Percentiles rank a stretch among this genome's conserved stretches.
These are phyloP conservation scores for Penicillium tannophilum DNA, from an alignment of 495 filamentous ascomycete genomes.

Conservation along the genomic window DNA sequence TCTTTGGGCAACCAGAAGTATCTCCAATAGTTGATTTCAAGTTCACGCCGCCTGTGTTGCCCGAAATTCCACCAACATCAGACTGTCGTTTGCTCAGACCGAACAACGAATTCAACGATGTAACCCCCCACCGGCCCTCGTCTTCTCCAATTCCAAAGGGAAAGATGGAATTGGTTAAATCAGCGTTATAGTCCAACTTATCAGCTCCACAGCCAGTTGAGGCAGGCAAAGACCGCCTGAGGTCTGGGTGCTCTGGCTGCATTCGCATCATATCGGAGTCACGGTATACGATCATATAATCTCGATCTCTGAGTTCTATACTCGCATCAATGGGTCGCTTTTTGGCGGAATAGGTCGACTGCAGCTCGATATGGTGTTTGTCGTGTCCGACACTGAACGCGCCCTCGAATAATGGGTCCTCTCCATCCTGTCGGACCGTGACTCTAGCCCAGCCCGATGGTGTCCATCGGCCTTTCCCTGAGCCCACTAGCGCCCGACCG, in stretches of 20 bases:
- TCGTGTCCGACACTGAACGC: conserved; percentile 79
- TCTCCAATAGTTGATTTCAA: conserved; percentile 78
- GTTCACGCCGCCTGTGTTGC: conserved; percentile 84
- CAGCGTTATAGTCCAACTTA: conserved; percentile 67
- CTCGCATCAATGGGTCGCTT: conserved; percentile 73
- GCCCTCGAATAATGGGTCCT: conserved; percentile 83
- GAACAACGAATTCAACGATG: conserved; percentile 58
- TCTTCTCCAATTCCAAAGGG: conserved; percentile 39
- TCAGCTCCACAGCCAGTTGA: conserved; percentile 63
- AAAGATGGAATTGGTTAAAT: conserved; percentile 68
- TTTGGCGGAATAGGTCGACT: conserved; percentile 72
- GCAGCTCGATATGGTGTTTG: conserved; percentile 85
- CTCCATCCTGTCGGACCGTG: conserved; percentile 73
- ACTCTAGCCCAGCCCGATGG: conserved; percentile 87
- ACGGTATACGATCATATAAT: conserved; percentile 88
- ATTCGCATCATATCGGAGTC: conserved; percentile 75
- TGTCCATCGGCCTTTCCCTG: conserved; percentile 67
- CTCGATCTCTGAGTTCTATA: conserved; percentile 58
- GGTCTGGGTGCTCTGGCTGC: conserved; percentile 56
- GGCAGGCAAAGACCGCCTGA: conserved; percentile 49
- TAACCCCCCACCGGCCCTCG: conserved; percentile 51
- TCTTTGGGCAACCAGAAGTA: conserved; percentile 79
- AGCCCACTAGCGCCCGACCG: conserved; percentile 72
- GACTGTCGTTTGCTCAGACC: conserved; percentile 55
- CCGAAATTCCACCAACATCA: conserved; percentile 56